Evolutionary conservation across 2,329 filamentous ascomycete species (phyloP).

Genomic region (Penicillium sp.): DNA sequence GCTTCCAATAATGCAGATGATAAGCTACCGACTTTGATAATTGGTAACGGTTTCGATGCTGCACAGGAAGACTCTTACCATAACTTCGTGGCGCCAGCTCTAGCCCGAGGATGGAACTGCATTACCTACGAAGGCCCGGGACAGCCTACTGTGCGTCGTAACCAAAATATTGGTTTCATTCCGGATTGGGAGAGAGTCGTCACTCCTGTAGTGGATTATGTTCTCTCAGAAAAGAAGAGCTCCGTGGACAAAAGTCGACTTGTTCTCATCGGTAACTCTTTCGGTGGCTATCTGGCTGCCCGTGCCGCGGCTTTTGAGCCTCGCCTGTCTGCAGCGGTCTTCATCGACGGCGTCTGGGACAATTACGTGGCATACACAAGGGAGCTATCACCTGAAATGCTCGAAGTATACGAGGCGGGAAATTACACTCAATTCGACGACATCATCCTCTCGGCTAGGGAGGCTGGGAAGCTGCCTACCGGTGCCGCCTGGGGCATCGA

Average conservation of each 20-base stretch:
- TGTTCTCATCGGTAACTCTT: not conserved
- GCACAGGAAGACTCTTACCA: constrained; percentile 50
- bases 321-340: constrained; percentile 42
- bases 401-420: not conserved
- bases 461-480: constrained; percentile 9
- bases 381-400: constrained; percentile 9
- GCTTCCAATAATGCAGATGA: not conserved
- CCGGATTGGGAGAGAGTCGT: constrained; percentile 9
- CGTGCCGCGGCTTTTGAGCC: constrained; percentile 39
- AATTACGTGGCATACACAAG: constrained; percentile 6
- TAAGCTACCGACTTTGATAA: constrained; percentile 41
- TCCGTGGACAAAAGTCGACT: not conserved
- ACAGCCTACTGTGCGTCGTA: constrained; percentile 44
- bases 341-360: constrained; percentile 44
- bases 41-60: constrained; percentile 47
- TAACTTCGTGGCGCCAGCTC: constrained; percentile 32
- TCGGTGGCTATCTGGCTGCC: not conserved
- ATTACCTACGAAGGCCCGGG: constrained; percentile 52
- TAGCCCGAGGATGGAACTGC: constrained; percentile 47
- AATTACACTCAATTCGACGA: not conserved
- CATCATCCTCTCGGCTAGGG: not conserved
- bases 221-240: not conserved
- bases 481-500: constrained; percentile 33
- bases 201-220: not conserved
- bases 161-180: constrained; percentile 48